A percentile compares a stretch with the other conserved stretches of the same genome.
Evolutionary conservation across 1,284 basidiomycete species (phyloP).

Genomic region (Agroathelia rolfsii): DNA sequence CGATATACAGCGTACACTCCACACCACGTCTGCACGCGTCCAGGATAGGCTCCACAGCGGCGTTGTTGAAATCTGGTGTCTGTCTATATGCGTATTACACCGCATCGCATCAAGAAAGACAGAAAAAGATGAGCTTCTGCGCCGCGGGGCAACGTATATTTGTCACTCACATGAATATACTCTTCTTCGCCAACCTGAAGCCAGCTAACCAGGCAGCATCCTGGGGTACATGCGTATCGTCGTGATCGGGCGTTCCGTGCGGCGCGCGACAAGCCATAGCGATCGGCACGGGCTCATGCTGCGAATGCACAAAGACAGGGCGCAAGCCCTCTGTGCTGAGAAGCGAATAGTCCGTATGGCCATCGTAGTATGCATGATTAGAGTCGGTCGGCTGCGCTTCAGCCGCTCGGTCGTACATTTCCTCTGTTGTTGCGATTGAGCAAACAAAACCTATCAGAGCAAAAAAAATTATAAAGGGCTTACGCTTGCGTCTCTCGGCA

Average conservation of each 20-base stretch:
- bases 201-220: constrained; percentile 71
- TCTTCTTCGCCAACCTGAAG: constrained; percentile 55
- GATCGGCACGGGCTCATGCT: constrained; percentile 60
- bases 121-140: neutral
- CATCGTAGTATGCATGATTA: too few species aligned
- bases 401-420: too few species aligned
- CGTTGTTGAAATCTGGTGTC: constrained; percentile 70
- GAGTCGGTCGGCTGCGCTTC: too few species aligned
- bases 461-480: too few species aligned
- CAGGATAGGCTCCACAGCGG: constrained; percentile 55
- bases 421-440: too few species aligned
- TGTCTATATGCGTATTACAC: constrained; percentile 27
- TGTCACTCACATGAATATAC: constrained; percentile 67
- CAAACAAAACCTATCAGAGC: too few species aligned
- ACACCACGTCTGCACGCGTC: constrained; percentile 62
- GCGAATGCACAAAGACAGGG: constrained; percentile 46
- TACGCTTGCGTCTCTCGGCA: too few species aligned
- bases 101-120: neutral
- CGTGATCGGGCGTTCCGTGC: constrained; percentile 35
- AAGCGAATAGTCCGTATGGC: constrained; percentile 7
- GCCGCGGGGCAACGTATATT: too few species aligned
- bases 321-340: constrained; percentile 26
- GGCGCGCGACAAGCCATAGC: constrained; percentile 65
- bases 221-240: constrained; percentile 54
- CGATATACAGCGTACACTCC: constrained; percentile 52